Evolutionary conservation across 164 flowering plant genomes (phyloP), one percentile per base, ranked within the genome.

Genomic region (Santalum album): DNA sequence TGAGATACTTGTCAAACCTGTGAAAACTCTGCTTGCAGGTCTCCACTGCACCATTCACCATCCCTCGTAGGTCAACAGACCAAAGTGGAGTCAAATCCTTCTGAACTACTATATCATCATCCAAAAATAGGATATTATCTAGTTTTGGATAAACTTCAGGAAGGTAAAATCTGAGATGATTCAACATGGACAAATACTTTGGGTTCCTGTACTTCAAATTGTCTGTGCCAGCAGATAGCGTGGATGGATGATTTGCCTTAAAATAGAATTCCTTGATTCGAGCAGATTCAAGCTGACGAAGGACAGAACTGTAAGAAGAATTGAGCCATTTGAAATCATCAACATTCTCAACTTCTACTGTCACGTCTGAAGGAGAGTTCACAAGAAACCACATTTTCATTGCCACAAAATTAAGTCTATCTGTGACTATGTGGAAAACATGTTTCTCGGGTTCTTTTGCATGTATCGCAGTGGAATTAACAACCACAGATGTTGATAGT

Each of bases 11-110:
- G 46, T 87, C 97, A 77, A 83, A 92, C 59, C 90, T 72, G 57
- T 92, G 99, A 62, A 92, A 92, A 69, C 96, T 89, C 74, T 87
- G 91, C 63, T 88, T 92, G 61, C 99, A 89, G 17, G 99, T 92
- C 74, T 86, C 96, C 19, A 92, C 96, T 20, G 99, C 99, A 53
- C 94, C 99, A 73, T 86, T 92, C 53, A 92, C 96, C 90, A 82
- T 89, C 53, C 98, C 99, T 63, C 66, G 62, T 72, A 92, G 61
- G 69, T 92, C 77, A 59, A 89, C 51, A 18, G 83, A 73, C 96
- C 96, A 92, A 34, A 92, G 78, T 46, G 94, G 85, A 2, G 89
- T 83, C 66, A 92, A 56, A 69, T 92, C 96, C 73, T 89, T 92
- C 67, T 86, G 98, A 59, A 89, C 96, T 19, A 92, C 98, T 53